Base-by-base conservation (phyloP, 2,329 filamentous ascomycete species). In the Drechslerella stenobrocha region DNA sequence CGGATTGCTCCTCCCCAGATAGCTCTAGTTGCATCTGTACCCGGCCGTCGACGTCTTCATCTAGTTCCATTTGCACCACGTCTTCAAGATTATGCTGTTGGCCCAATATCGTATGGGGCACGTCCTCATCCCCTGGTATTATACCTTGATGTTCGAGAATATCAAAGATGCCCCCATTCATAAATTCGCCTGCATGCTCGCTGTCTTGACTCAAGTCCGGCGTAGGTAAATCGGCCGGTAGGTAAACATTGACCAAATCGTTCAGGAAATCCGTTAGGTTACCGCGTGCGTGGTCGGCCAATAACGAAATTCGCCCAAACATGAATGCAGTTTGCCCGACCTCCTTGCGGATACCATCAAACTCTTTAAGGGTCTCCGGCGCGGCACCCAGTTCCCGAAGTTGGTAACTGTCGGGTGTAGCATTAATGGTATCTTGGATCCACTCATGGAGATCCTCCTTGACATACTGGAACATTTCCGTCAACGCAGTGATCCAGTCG, bases 401-500 rank as follows among this genome's bases (percentile, higher is more conserved):
- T n/a, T n/a, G n/a, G n/a, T n/a, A n/a, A n/a, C n/a, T 35, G 20
- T 22, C 24, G 23, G 2, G 8, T 13, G 8, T n/a, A 2, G 52
- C 46, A 8, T 7, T 22, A 15, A 52, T 7, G 5, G 48, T n/a
- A 24, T 18, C 24, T 1, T 26, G 2, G 13, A 57, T 24, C 60
- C 60, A 65, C 3, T 9, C 11, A 5, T 13, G 22, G 2, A 53
- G 2, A 2, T 34, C 30, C 5, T 5, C 2, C 5, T 22, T 30
- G 6, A 26, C 22, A 0, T 52, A 42, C 15, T 18, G 8, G 6
- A 66, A 42, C 26, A 66, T 59, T 1, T 6, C 15, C 1, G 32
- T 24, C 13, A 66, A 28, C 22, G 30, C 45, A 1, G 4, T 20
- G 13, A 66, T 24, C 53, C 48, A 66, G 22, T 59, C 52, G 8